These are phyloP conservation scores for Hypoxylon cercidicola DNA, from an alignment of 495 filamentous ascomycete species.

Conservation along the genomic window DNA sequence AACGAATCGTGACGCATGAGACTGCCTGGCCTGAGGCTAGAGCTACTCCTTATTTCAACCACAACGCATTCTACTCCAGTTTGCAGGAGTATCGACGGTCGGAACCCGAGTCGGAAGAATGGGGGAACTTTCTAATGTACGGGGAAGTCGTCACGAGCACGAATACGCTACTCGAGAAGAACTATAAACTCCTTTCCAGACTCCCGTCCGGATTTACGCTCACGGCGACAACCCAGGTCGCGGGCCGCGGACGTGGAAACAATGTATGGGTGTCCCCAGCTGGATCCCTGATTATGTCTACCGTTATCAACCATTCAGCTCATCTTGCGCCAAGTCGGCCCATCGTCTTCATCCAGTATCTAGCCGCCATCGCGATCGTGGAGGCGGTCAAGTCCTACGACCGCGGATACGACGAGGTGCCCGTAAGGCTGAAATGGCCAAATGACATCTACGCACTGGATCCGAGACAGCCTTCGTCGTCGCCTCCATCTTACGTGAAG, in stretches of 20 bases:
- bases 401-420: slow-evolving; percentile 70
- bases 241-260: slow-evolving; percentile 87
- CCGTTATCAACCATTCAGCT: slow-evolving; percentile 82
- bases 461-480: slow-evolving; percentile 64
- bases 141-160: slow-evolving; percentile 95
- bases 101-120: slow-evolving; percentile 65
- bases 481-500: slow-evolving; percentile 78
- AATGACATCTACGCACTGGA: slow-evolving; percentile 94
- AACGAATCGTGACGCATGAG: slow-evolving; percentile 77
- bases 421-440: slow-evolving; percentile 94
- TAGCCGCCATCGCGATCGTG: slow-evolving; percentile 89
- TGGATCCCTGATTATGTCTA: slow-evolving; percentile 87
- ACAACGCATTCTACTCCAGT: slow-evolving; percentile 79
- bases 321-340: slow-evolving; percentile 76
- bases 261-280: slow-evolving; percentile 97
- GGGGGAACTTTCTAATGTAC: slow-evolving; percentile 84
- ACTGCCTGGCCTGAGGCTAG: slow-evolving; percentile 73
- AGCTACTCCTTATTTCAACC: slow-evolving; percentile 89
- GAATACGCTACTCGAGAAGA: slow-evolving; percentile 94
- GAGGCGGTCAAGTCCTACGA: slow-evolving; percentile 87
- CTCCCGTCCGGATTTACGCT: slow-evolving; percentile 86
- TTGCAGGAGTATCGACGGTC: slow-evolving; percentile 71
- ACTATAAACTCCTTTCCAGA: slow-evolving; percentile 76
- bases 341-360: slow-evolving; percentile 93
- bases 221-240: slow-evolving; percentile 91